These are phyloP conservation scores for Lentithecium fluviatile DNA, from an alignment of 495 filamentous ascomycete species.

Conservation along the genomic window DNA sequence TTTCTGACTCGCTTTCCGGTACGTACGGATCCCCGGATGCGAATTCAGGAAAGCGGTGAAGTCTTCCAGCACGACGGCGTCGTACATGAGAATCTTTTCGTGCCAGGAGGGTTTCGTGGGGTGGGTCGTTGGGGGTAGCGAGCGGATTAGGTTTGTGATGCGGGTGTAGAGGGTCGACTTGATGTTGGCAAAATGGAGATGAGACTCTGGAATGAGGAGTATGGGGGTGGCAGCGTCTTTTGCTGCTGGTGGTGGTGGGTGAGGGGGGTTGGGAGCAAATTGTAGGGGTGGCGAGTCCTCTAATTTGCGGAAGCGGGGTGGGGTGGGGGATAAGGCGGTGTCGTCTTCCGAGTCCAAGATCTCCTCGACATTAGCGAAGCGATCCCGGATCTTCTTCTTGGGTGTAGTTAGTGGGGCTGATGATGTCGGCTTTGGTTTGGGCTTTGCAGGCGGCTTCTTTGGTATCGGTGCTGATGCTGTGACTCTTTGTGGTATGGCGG, in stretches of 20 bases:
- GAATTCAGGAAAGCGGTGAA: conserved; percentile 79
- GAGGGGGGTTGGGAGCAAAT: neutral
- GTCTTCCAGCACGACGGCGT: conserved; percentile 87
- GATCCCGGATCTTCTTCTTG: conserved; percentile 9
- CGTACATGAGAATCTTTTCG: conserved; percentile 91
- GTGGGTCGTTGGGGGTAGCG: conserved; percentile 51
- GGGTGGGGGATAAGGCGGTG: conserved; percentile 38
- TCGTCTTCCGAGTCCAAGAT: conserved; percentile 42
- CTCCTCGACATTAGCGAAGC: conserved; percentile 41
- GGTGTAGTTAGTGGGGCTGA: neutral
- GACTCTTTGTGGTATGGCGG: conserved; percentile 1
- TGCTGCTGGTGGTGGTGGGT: neutral
- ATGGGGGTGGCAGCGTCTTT: neutral
- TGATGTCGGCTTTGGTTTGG: neutral
- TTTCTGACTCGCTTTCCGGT: conserved; percentile 26
- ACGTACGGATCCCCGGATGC: conserved; percentile 42
- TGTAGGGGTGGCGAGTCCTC: conserved; percentile 3
- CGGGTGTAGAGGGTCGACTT: conserved; percentile 50
- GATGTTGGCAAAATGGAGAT: conserved; percentile 28
- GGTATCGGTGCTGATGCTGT: neutral
- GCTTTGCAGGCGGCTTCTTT: conserved; percentile 6
- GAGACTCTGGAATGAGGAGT: neutral
- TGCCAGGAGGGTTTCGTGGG: conserved; percentile 65
- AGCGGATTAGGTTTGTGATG: conserved; percentile 66
- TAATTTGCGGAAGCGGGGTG: conserved; percentile 25